Conservation (phyloP, 2,329 filamentous ascomycete genomes). For the Epichloe coenophiala region DNA sequence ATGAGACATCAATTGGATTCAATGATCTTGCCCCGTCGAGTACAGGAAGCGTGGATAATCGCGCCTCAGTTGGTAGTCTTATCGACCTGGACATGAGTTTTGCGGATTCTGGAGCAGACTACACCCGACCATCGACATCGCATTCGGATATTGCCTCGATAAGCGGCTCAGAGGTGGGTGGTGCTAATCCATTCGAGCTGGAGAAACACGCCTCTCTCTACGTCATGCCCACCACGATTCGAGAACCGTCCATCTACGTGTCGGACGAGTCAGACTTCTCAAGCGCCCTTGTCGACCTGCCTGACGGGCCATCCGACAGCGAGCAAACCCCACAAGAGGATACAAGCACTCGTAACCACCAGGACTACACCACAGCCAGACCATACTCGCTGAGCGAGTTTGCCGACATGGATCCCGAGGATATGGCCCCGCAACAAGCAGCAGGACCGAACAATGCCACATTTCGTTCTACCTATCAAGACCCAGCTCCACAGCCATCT, state of each 20-base stretch:
- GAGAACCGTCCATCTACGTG: slow-evolving; percentile 48
- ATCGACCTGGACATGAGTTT: slow-evolving; percentile 44
- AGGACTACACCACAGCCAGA: slow-evolving; percentile 8
- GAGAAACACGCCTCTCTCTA: slow-evolving; percentile 49
- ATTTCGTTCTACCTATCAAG: slow-evolving; percentile 4
- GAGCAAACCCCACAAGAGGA: slow-evolving; percentile 8
- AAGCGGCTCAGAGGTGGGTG: slow-evolving; percentile 40
- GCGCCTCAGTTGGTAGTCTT: slow-evolving; percentile 30
- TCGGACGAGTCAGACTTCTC: slow-evolving; percentile 43
- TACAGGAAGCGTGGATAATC: slow-evolving; percentile 21
- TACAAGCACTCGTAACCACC: slow-evolving; percentile 4
- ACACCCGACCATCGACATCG: slow-evolving; percentile 42
- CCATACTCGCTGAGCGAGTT: slow-evolving; percentile 28
- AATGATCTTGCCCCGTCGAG: slow-evolving; percentile 28
- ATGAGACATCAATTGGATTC: slow-evolving; percentile 26
- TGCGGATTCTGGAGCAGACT: slow-evolving; percentile 35
- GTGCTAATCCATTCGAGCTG: slow-evolving; percentile 46
- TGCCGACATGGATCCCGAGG: slow-evolving; percentile 26
- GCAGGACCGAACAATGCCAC: slow-evolving; percentile 9
- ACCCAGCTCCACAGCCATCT: slow-evolving; percentile 10
- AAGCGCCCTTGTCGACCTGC: slow-evolving; percentile 19
- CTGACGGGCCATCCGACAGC: slow-evolving; percentile 4
- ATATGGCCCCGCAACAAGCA: slow-evolving; percentile 19
- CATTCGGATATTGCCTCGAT: slow-evolving; percentile 45
- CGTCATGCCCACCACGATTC: slow-evolving; percentile 23